Evolutionary conservation across 1,139 yeast genomes (phyloP).

Genomic region (Lodderomyces theae): DNA sequence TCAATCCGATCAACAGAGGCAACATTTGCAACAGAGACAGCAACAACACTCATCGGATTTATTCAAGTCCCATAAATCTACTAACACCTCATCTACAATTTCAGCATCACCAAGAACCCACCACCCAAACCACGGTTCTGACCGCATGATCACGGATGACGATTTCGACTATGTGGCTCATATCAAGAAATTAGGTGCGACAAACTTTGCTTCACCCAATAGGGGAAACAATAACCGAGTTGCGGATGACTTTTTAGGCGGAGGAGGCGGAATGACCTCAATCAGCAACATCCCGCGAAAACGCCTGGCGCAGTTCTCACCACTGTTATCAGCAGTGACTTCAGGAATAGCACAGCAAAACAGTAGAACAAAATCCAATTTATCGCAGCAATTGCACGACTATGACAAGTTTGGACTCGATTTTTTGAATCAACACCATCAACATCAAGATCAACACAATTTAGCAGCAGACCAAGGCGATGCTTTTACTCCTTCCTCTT

Average conservation of each 20-base stretch:
- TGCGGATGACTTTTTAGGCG: not conserved
- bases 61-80: too few species aligned
- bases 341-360: slow-evolving; percentile 1
- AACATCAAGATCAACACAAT: slow-evolving; percentile 3
- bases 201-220: not conserved
- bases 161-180: slow-evolving; percentile 70
- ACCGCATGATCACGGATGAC: slow-evolving; percentile 26
- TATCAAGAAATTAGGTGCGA: slow-evolving; percentile 54
- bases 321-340: slow-evolving; percentile 14
- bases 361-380: slow-evolving; percentile 8
- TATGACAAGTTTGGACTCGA: slow-evolving; percentile 10
- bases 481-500: too few species aligned
- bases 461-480: not conserved
- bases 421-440: slow-evolving; percentile 7
- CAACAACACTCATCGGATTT: too few species aligned
- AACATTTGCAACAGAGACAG: not conserved
- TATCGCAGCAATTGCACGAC: slow-evolving; percentile 13
- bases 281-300: slow-evolving; percentile 19
- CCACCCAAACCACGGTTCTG: not conserved
- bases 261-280: slow-evolving; percentile 11
- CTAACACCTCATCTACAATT: slow-evolving; percentile 3
- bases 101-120: slow-evolving; percentile 4
- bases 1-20: too few species aligned
- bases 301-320: slow-evolving; percentile 38
- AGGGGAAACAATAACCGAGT: not conserved